Base-by-base conservation (phyloP, 1,139 yeast genomes). In the Kazachstania sp. region DNA sequence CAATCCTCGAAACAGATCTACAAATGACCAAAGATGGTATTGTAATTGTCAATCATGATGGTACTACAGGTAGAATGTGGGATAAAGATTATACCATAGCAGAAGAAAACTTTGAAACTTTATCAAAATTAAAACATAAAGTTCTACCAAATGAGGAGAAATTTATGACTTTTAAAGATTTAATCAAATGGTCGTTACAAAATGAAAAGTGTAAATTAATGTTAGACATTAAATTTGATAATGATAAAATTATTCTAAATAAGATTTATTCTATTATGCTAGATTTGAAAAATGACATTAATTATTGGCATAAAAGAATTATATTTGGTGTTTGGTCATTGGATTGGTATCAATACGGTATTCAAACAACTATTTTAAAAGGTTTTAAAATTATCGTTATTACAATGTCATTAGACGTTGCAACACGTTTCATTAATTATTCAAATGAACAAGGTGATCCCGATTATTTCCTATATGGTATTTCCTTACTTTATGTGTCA, bases 291-390 rank as follows among this genome's bases (percentile, higher is more conserved):
- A 59, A 69, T 20, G 81, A 83, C 60, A 49, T 78, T 37, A 58
- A 65, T 15, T 85, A 73, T 68, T 90, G 97, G 97, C 72, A 74
- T 46, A 69, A 72, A 32, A 74, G 78, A 43, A 68, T 87, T 43
- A 81, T 83, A 47, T 78, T 87, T 61, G 97, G 97, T 0, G 66
- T 90, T 32, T 92, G 97, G 97, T 71, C 77, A 52, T 63, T 82
- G 45, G 77, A 77, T 48, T 84, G 83, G 59, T 74, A 84, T 53
- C 74, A 77, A 53, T 79, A 73, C 52, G 77, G 76, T 40, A 64
- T 68, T 40, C 56, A 56, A 26, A 66, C 72, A 13, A 69, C 73
- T 5, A 66, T 75, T 1, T 51, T 73, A 26, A 59, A 60, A 13
- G 66, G 65, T 13, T 72, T 79, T 46, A 70, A 71, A n/a, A 70